These are phyloP conservation scores for Boletus hoseneyae DNA, from an alignment of 1,284 basidiomycete genomes.

Conservation along the genomic window DNA sequence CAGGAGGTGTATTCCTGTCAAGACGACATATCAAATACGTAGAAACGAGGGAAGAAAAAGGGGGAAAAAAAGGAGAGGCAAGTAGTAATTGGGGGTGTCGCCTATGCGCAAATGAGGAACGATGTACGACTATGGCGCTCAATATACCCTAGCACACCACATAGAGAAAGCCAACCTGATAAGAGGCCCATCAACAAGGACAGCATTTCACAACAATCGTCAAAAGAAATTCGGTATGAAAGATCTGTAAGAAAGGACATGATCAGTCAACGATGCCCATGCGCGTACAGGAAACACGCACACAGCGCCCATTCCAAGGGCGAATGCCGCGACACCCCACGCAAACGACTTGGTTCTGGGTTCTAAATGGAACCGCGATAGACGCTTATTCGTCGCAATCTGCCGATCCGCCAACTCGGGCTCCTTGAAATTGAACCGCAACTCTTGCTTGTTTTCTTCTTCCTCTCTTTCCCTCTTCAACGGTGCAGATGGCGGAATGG, in stretches of 20 bases:
- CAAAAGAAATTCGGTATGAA: conserved; percentile 46
- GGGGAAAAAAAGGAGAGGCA: not conserved
- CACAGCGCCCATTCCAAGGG: conserved; percentile 68
- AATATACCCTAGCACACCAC: conserved; percentile 19
- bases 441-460: conserved; percentile 27
- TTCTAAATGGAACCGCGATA: conserved; percentile 48
- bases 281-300: conserved; percentile 35
- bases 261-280: conserved; percentile 1
- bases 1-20: not conserved
- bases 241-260: conserved; percentile 21
- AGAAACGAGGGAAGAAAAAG: not conserved
- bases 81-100: conserved; percentile 18
- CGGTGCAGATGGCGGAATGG: conserved; percentile 19
- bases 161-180: conserved; percentile 6
- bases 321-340: conserved; percentile 75
- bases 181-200: conserved; percentile 7
- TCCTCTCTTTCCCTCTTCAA: conserved; percentile 56
- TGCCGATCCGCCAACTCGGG: conserved; percentile 54
- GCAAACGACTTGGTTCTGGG: conserved; percentile 66
- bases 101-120: conserved; percentile 6
- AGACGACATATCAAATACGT: conserved; percentile 5
- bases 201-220: conserved; percentile 5
- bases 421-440: conserved; percentile 63
- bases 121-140: conserved; percentile 23
- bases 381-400: conserved; percentile 62